Evolutionary conservation across 2,329 filamentous ascomycete species (phyloP).

Genomic region (Aspergillus floridensis): DNA sequence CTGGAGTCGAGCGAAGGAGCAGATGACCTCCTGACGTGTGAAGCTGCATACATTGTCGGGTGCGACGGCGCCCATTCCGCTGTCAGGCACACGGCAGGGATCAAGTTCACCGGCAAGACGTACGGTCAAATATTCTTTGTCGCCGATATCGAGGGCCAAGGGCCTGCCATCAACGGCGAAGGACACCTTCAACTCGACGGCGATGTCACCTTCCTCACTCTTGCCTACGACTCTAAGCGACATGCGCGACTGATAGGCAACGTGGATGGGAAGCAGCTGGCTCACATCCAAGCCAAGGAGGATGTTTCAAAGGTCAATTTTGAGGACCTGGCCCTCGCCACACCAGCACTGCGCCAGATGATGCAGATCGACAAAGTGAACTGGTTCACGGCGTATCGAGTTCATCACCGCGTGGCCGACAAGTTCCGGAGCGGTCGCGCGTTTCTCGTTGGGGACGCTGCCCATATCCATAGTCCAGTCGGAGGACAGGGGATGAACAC

Average conservation of each 20-base stretch:
- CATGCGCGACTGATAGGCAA: slow-evolving; percentile 29
- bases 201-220: slow-evolving; percentile 37
- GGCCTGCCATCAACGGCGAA: slow-evolving; percentile 31
- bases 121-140: slow-evolving; percentile 49
- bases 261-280: slow-evolving; percentile 17
- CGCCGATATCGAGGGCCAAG: slow-evolving; percentile 40
- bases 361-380: slow-evolving; percentile 30
- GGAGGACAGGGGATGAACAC: slow-evolving; percentile 61
- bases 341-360: slow-evolving; percentile 20
- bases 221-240: slow-evolving; percentile 25
- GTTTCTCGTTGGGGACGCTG: slow-evolving; percentile 58
- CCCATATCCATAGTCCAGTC: slow-evolving; percentile 55
- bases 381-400: slow-evolving; percentile 47
- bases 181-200: slow-evolving; percentile 34
- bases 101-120: slow-evolving; percentile 43
- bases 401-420: slow-evolving; percentile 45
- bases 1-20: background rate
- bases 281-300: slow-evolving; percentile 7
- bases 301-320: slow-evolving; percentile 26
- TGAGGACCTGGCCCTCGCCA: slow-evolving; percentile 28
- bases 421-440: slow-evolving; percentile 49
- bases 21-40: slow-evolving; percentile 27
- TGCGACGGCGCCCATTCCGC: slow-evolving; percentile 54
- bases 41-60: slow-evolving; percentile 48
- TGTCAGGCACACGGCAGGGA: slow-evolving; percentile 43